Evolutionary conservation across 495 filamentous ascomycete species (phyloP), one percentile per base, ranked within the genome.

Genomic region (Lindgomyces ingoldianus): DNA sequence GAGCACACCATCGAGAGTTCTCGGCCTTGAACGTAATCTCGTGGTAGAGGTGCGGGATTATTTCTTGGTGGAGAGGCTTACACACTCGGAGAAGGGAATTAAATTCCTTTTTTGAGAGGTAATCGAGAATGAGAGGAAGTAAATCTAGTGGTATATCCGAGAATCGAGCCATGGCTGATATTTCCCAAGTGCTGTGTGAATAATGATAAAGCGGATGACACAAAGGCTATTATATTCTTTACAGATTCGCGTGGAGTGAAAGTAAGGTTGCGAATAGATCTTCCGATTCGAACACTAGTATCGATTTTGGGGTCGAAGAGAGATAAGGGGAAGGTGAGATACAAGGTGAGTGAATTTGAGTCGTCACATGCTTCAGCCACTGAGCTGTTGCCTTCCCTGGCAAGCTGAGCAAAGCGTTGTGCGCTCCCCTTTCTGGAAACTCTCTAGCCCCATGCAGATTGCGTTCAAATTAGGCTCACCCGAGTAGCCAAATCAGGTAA

Each of bases 1-100:
- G 57, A 47, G 46, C 48, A 42, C 57, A 61, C 52, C 48, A 27
- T n/a, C 57, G 56, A 36, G 56, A 59, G 9, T 59, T 59, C 9
- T 24, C 25, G 10, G 56, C 56, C n/a, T 11, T 21, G 56, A 59
- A 59, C 8, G 14, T 48, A 18, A 59, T 59, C n/a, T 59, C 44
- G 14, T 30, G 24, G 42, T 59, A 59, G 8, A 47, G 26, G 25
- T 59, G 49, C 10, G 56, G 56, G 30, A 36, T 59, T 2, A 18
- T 21, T 30, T 59, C 56, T 59, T 59, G 48, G 56, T 59, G 25
- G 22, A 59, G 26, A 14, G 24, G 12, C 18, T 45, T 59, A 29
- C 39, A 59, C 3, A 59, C 56, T 10, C 42, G 56, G 29, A 59
- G 25, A 10, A 59, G 42, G 30, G 56, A 44, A 27, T 49, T 59